Base-by-base conservation (phyloP, 2,329 filamentous ascomycete genomes). In the Talaromyces verruculosus region DNA sequence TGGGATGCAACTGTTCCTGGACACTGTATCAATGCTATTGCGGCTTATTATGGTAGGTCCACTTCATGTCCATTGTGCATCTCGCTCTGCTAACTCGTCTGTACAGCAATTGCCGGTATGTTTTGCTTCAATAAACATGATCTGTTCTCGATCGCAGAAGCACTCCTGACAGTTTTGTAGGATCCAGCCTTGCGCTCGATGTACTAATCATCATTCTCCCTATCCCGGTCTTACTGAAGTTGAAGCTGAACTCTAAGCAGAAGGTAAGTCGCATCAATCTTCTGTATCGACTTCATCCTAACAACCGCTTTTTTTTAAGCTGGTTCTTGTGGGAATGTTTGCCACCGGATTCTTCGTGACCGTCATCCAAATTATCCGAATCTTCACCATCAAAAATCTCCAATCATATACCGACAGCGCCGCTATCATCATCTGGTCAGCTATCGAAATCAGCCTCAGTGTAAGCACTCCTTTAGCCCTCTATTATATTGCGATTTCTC, bases 331-430 rank as follows among this genome's bases (percentile, higher is more conserved):
- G 0, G 73, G 72, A 5, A 74, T 84, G 33, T 84, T 84, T 69
- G 75, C 77, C 2, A 76, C 85, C 28, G 84, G 83, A n/a, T 72
- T 82, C 61, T 84, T 85, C 73, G 79, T 85, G 51, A 83, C 81
- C 5, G 68, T 82, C 57, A 82, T 84, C 65, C 83, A 85, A 69
- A 79, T 83, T 65, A 77, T 85, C 67, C 83, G 83, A 15, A 82
- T 85, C 65, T 78, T 81, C 65, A 83, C 80, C n/a, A 80, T 85
- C 67, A 75, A 76, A 43, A 77, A 74, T 15, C 77, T 84, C 2
- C 68, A 71, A 37, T 81, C 80, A 69, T 82, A 81, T 66, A 78
- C 81, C 39, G 81, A 85, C 71, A 82, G 78, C 2, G 74, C 79
- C 5, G 67, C 71, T 1, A 71, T 80, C 25, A 78, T 83, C 60